phyloP scores from a whole-genome alignment of 192 early-diverging fungal genomes.

The Rhizoclosmatium globosum region DNA sequence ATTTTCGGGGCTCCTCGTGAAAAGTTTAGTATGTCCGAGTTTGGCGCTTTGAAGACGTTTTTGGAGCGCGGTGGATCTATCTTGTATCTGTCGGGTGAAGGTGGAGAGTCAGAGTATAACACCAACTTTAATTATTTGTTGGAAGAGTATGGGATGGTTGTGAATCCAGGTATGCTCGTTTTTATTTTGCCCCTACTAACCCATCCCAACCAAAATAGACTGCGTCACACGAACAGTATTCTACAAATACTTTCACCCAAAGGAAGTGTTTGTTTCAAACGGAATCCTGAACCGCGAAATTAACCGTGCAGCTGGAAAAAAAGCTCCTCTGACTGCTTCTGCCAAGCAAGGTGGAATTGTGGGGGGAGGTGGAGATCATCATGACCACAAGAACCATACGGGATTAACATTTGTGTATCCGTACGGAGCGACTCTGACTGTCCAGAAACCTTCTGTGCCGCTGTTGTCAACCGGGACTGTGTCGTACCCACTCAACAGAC shows the following conservation, averaged over 20 bases:
- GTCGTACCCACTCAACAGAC: slow-evolving; percentile 68
- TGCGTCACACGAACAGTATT: slow-evolving; percentile 65
- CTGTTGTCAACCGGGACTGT: slow-evolving; percentile 66
- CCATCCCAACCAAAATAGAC: slow-evolving; percentile 41
- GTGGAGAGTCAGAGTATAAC: slow-evolving; percentile 61
- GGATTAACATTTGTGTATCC: slow-evolving; percentile 59
- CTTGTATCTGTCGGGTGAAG: slow-evolving; percentile 67
- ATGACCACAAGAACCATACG: slow-evolving; percentile 36
- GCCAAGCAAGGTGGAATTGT: slow-evolving; percentile 19
- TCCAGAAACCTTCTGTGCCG: slow-evolving; percentile 71
- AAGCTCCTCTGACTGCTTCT: slow-evolving; percentile 18
- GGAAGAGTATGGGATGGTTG: slow-evolving; percentile 70
- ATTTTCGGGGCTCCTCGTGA: slow-evolving; percentile 68
- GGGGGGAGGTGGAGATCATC: slow-evolving; percentile 29
- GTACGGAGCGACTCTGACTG: slow-evolving; percentile 68
- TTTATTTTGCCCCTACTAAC: background rate
- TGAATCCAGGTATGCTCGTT: slow-evolving; percentile 61
- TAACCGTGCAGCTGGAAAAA: slow-evolving; percentile 66
- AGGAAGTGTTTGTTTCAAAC: slow-evolving; percentile 67
- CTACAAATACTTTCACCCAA: slow-evolving; percentile 71
- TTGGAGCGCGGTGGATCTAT: slow-evolving; percentile 70
- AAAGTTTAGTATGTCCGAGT: slow-evolving; percentile 70
- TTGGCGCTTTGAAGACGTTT: slow-evolving; percentile 62
- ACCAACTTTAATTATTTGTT: slow-evolving; percentile 76
- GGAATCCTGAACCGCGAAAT: slow-evolving; percentile 70